Percentiles rank a stretch among this genome's conserved stretches.
phyloP scores from a whole-genome alignment of 2,329 filamentous ascomycete species.

The Furcasterigmium sp. region DNA sequence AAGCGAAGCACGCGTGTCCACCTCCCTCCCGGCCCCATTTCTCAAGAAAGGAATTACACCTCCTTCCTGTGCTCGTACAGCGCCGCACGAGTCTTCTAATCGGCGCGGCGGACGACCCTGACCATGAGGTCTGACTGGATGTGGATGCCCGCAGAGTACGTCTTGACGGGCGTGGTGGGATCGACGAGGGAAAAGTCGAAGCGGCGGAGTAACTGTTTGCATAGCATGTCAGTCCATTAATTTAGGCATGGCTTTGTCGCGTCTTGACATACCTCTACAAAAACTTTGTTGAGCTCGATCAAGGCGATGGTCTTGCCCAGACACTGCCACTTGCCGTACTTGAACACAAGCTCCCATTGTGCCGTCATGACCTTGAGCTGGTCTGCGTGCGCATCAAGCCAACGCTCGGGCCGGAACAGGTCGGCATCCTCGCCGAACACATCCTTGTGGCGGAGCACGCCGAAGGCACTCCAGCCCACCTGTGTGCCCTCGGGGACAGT shows the following conservation, averaged over 20 bases:
- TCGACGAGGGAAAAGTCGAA: slow-evolving; percentile 26
- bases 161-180: slow-evolving; percentile 23
- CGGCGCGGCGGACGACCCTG: slow-evolving; percentile 14
- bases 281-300: slow-evolving; percentile 38
- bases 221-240: background rate
- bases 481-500: slow-evolving; percentile 40
- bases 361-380: slow-evolving; percentile 26
- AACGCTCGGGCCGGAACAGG: slow-evolving; percentile 42
- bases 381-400: slow-evolving; percentile 32
- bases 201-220: slow-evolving; percentile 21
- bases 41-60: background rate
- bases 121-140: slow-evolving; percentile 24
- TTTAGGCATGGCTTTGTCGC: no score
- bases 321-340: slow-evolving; percentile 35
- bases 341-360: slow-evolving; percentile 37
- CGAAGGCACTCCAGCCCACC: slow-evolving; percentile 36
- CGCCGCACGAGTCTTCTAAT: background rate
- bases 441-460: slow-evolving; percentile 28
- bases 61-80: background rate
- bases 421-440: slow-evolving; percentile 33
- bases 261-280: slow-evolving; percentile 30
- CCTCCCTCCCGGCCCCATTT: background rate
- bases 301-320: slow-evolving; percentile 39
- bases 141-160: slow-evolving; percentile 25
- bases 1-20: background rate